Evolutionary conservation across 1,284 basidiomycete genomes (phyloP).

Genomic region (Sporisorium sorghi): DNA sequence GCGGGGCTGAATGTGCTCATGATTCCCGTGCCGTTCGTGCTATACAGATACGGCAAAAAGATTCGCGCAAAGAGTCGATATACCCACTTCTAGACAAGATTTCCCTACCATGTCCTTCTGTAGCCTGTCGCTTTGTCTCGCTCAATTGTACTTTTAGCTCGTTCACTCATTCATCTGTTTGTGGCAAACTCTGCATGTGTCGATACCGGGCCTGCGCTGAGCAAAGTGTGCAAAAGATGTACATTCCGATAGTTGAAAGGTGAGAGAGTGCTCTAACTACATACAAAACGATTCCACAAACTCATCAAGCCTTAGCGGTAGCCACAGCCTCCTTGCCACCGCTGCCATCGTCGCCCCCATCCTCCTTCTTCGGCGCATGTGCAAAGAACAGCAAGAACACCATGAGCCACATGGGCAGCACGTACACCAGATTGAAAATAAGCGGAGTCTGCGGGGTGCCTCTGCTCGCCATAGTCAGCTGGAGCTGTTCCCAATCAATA

Average conservation of each 20-base stretch:
- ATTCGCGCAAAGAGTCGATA: conserved; percentile 51
- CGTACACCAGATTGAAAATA: conserved; percentile 57
- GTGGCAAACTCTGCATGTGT: too few species aligned
- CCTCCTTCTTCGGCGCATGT: conserved; percentile 44
- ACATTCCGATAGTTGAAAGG: too few species aligned
- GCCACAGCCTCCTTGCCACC: conserved; percentile 12
- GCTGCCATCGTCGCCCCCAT: background rate
- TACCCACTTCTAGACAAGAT: conserved; percentile 21
- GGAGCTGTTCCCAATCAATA: conserved; percentile 54
- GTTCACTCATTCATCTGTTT: too few species aligned
- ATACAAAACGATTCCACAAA: too few species aligned
- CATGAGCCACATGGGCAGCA: conserved; percentile 58
- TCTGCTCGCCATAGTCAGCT: conserved; percentile 49
- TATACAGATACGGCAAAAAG: conserved; percentile 51
- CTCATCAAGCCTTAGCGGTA: conserved; percentile 33
- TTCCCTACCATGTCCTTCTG: too few species aligned
- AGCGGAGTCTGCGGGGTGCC: conserved; percentile 48
- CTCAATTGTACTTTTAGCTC: conserved; percentile 19
- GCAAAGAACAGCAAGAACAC: conserved; percentile 57
- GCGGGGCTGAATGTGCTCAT: conserved; percentile 51
- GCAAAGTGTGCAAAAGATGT: too few species aligned
- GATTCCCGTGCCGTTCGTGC: conserved; percentile 54
- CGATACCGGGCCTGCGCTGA: too few species aligned
- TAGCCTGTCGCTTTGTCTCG: too few species aligned
- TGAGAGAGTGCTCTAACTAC: too few species aligned